phyloP scores from a whole-genome alignment of 371 early-diverging fungal species.

The Mortierella sp. region DNA sequence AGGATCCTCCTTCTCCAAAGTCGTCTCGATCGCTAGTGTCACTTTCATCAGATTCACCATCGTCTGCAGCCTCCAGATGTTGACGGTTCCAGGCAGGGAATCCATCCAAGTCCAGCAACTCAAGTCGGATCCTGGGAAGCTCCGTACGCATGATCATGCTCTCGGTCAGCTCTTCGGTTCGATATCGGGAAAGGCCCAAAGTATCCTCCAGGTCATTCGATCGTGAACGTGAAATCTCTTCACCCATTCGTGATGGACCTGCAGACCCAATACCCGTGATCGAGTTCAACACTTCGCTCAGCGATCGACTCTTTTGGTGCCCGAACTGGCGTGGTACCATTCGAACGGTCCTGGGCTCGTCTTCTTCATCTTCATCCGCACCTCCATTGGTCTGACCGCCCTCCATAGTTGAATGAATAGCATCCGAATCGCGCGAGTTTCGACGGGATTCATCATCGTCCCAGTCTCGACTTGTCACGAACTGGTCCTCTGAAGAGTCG shows the following conservation, averaged over 20 bases:
- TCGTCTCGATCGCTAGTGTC: not conserved
- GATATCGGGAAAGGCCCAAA: not conserved
- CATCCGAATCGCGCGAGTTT: not conserved
- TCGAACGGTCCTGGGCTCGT: constrained; percentile 9
- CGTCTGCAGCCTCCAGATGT: constrained; percentile 10
- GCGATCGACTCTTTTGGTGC: constrained; percentile 39
- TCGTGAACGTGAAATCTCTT: constrained; percentile 19
- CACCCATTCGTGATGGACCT: constrained; percentile 6
- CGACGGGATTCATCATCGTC: not conserved
- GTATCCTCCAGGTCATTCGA: constrained; percentile 10
- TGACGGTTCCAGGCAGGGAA: constrained; percentile 31
- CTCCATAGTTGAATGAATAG: not conserved
- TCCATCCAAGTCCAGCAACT: constrained; percentile 30
- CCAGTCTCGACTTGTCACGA: constrained; percentile 38
- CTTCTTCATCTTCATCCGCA: not conserved
- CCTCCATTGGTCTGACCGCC: no score
- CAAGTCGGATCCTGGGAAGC: constrained; percentile 38
- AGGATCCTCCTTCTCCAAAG: not conserved
- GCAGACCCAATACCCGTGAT: no score
- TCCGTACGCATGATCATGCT: constrained; percentile 40
- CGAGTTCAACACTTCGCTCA: constrained; percentile 21
- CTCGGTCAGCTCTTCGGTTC: constrained; percentile 20
- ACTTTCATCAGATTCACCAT: not conserved
- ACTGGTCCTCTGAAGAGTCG: constrained; percentile 29
- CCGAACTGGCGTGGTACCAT: constrained; percentile 14